Percentiles rank a stretch among this genome's conserved stretches.
These are phyloP conservation scores for Dioscorea alata DNA, from an alignment of 106 monocot species.

Conservation along the genomic window DNA sequence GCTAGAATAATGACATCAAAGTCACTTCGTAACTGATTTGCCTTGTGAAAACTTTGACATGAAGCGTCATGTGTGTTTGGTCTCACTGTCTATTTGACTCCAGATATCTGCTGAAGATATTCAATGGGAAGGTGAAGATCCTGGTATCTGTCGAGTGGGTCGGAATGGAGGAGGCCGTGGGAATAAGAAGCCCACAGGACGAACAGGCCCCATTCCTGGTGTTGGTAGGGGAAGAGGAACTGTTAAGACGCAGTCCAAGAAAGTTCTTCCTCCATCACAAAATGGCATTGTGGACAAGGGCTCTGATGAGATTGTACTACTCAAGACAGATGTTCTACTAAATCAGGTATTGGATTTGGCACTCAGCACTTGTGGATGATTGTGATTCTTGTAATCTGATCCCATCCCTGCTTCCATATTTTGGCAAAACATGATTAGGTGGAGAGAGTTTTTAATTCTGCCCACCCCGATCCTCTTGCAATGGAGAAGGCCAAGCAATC, in stretches of 20 bases:
- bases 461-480: constrained; percentile 49
- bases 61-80: not conserved
- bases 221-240: constrained; percentile 62
- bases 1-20: not conserved
- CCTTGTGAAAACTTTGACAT: not conserved
- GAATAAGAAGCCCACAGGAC: constrained; percentile 39
- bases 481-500: constrained; percentile 68
- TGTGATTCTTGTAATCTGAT: not conserved
- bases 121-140: constrained; percentile 63
- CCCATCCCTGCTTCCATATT: not conserved
- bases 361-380: not conserved
- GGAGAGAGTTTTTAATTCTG: constrained; percentile 56
- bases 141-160: constrained; percentile 25
- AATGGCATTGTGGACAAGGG: constrained; percentile 56
- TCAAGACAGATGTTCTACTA: constrained; percentile 60
- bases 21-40: not conserved
- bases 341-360: constrained; percentile 36
- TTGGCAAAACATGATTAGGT: constrained; percentile 25
- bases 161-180: constrained; percentile 40
- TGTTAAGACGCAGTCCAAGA: constrained; percentile 39
- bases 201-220: constrained; percentile 32
- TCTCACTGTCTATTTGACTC: not conserved
- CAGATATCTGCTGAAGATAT: constrained; percentile 74
- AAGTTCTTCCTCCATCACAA: constrained; percentile 41
- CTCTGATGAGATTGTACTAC: constrained; percentile 53